phyloP scores from a whole-genome alignment of 805 yeast species.

The Clavispora carvajalis region DNA sequence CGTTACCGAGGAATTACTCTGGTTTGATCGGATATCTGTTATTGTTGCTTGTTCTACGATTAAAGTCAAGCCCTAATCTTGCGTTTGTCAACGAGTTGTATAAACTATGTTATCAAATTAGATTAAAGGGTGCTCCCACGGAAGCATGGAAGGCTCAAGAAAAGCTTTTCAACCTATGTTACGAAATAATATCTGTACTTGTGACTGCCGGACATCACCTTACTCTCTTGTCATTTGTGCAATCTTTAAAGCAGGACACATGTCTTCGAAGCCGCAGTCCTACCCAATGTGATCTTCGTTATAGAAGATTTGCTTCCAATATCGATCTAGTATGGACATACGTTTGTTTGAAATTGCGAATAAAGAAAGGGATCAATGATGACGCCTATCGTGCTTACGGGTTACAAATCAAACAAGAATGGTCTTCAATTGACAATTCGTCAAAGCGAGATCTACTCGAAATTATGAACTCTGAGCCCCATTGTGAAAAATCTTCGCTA shows the following conservation, averaged over 20 bases:
- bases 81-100: constrained; percentile 40
- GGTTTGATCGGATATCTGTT: constrained; percentile 23
- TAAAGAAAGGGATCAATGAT: neutral
- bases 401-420: neutral
- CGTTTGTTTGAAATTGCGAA: neutral
- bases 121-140: constrained; percentile 21
- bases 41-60: constrained; percentile 30
- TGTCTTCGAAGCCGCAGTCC: neutral
- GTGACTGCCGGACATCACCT: constrained; percentile 25
- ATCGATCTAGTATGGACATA: constrained; percentile 12
- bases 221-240: constrained; percentile 24
- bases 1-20: constrained; percentile 34
- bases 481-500: neutral
- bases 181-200: constrained; percentile 27
- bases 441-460: neutral
- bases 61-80: constrained; percentile 40
- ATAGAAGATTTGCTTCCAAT: constrained; percentile 16
- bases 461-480: neutral
- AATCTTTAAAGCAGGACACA: constrained; percentile 19
- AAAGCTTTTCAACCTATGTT: constrained; percentile 27
- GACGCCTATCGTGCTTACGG: neutral
- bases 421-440: neutral
- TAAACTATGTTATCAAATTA: constrained; percentile 34
- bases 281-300: neutral
- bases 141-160: constrained; percentile 17